Evolutionary conservation across 805 yeast genomes (phyloP).

Genomic region (Naumovozyma baii): DNA sequence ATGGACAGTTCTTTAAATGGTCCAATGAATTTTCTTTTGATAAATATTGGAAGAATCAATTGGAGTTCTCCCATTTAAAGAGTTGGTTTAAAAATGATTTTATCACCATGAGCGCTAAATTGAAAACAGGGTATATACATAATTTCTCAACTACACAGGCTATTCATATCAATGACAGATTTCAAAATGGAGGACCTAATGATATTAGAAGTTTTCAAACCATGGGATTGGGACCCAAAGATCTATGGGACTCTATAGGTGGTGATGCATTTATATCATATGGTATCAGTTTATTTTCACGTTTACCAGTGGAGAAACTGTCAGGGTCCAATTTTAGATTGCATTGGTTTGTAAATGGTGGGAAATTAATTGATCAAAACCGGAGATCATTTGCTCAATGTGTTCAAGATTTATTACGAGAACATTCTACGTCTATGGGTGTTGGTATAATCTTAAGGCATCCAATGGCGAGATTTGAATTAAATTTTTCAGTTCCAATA

Average conservation of each 20-base stretch:
- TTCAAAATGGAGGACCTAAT: conserved; percentile 72
- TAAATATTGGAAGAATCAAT: conserved; percentile 20
- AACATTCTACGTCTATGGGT: conserved; percentile 48
- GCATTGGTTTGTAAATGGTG: conserved; percentile 59
- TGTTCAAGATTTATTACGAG: conserved; percentile 23
- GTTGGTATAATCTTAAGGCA: conserved; percentile 52
- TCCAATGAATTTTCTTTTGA: conserved; percentile 36
- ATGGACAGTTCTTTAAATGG: conserved; percentile 36
- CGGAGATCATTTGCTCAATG: conserved; percentile 12
- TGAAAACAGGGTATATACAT: conserved; percentile 48
- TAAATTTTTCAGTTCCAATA: conserved; percentile 55
- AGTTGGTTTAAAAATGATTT: conserved; percentile 23
- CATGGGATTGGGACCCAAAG: conserved; percentile 59
- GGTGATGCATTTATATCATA: conserved; percentile 52
- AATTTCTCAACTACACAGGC: conserved; percentile 32
- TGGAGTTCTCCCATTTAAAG: conserved; percentile 24
- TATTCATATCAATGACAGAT: conserved; percentile 63
- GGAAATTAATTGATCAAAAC: conserved; percentile 40
- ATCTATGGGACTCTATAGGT: conserved; percentile 48
- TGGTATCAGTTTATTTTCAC: conserved; percentile 50
- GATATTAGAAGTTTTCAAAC: conserved; percentile 61
- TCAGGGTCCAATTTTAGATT: conserved; percentile 44
- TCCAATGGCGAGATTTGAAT: conserved; percentile 58
- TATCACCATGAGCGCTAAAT: conserved; percentile 39
- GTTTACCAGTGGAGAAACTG: conserved; percentile 43